Base-by-base conservation (phyloP, 495 filamentous ascomycete genomes). In the Copromyces sp. region DNA sequence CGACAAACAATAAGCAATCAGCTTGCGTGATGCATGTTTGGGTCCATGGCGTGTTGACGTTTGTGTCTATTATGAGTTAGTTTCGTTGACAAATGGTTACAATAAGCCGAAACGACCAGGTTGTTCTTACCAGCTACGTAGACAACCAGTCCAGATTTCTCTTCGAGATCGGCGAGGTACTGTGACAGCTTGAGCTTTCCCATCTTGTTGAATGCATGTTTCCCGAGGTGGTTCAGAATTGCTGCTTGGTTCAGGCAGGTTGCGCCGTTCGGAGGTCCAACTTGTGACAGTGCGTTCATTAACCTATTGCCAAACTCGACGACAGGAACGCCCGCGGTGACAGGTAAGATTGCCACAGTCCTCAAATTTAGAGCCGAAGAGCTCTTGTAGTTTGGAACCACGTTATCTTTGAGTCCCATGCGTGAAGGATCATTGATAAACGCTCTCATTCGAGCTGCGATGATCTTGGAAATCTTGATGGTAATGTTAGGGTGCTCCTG, bases 401-500 rank as follows among this genome's bases (percentile, higher is more conserved):
- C 78, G 78, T 83, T 61, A 81, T 86, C 39, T 85, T 84, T 74
- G 73, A 71, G 53, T 16, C 73, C 76, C 39, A 80, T 74, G 77
- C 86, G 71, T 79, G 85, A 76, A 83, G 90, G 76, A 91, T 93
- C 91, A 74, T 98, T 94, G 6, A 97, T 88, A 74, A 98, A 77
- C 38, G 93, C 87, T 72, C 95, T 87, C 95, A 98, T 99, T 11
- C 96, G 89, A 45, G 94, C 93, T 0, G 95, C 95, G 77, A 99
- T 98, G 73, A 99, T 94, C 81, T 98, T 99, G 4, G 96, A 98
- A 14, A 99, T 97, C 81, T 98, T 97, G 74, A 99, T 98, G 0
- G 95, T 98, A 79, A 99, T 98, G 20, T 94, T 96, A 8, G 96
- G 95, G 78, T 99, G 96, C 79, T 98, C 96, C 77, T 95, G 90